Evolutionary conservation across 495 filamentous ascomycete species (phyloP), one percentile per base, ranked within the genome.

Genomic region (Penicillium manginii): DNA sequence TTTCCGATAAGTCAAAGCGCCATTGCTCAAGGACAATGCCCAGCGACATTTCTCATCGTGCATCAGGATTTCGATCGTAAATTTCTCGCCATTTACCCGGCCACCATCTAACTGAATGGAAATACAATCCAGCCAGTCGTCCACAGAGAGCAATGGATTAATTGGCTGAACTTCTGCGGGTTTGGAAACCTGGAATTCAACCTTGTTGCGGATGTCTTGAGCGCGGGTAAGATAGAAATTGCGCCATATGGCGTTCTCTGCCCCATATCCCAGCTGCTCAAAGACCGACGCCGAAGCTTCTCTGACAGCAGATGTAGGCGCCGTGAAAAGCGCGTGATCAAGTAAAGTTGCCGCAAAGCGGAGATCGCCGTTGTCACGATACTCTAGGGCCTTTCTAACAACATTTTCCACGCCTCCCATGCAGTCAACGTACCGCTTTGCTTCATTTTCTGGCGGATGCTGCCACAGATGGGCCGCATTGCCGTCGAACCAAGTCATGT

Each of bases 401-500:
- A 64, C 48, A 11, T 43, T 33, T 11, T 71, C 59, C 0, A 58
- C 50, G 0, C 68, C 66, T 1, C 67, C 62, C 54, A 70, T 62
- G 26, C 65, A 64, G 59, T 5, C 57, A 26, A 75, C 63, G 53
- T 71, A 74, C 9, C 69, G 57, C 15, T 42, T 50, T 0, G 58
- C 72, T 21, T 56, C 61, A 19, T 67, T 69, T 1, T 48, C 52
- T 0, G 74, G 67, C 0, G 72, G 50, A 33, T 68, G 55, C 45
- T 72, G 60, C 74, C 74, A 77, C 3, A 75, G 56, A 55, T 77
- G 60, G 2, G 61, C 71, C 0, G 72, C 69, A 19, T 72, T 69
- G 0, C 72, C 71, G 54, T 77, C 69, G 50, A 69, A 77, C 74
- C 71, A 77, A 7, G 65, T 68, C 62, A 68, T 70, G 42, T 77